Conservation (phyloP, 306 rosid species). For the Parietaria judaica region DNA sequence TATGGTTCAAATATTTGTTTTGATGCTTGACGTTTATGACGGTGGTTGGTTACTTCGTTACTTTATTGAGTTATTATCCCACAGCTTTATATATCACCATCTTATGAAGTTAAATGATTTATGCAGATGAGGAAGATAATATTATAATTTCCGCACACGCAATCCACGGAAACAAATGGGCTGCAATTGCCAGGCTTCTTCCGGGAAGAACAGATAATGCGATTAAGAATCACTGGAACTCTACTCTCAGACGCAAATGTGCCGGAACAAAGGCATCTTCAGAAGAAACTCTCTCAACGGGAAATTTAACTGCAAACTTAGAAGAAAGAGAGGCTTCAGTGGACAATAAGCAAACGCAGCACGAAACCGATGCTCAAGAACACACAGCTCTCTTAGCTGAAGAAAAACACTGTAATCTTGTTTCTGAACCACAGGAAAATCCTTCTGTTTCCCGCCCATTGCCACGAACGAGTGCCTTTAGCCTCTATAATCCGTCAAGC, state of each 20-base stretch:
- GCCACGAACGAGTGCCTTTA: slow-evolving; percentile 59
- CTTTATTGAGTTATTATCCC: no score
- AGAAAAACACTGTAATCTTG: slow-evolving; percentile 16
- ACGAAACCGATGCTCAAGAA: slow-evolving; percentile 19
- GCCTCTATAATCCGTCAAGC: slow-evolving; percentile 33
- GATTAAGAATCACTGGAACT: slow-evolving; percentile 78
- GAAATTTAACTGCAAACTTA: slow-evolving; percentile 27
- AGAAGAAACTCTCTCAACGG: slow-evolving; percentile 52
- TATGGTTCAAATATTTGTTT: no score
- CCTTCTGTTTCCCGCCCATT: slow-evolving; percentile 38
- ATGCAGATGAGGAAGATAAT: slow-evolving; percentile 63
- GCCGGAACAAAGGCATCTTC: slow-evolving; percentile 54
- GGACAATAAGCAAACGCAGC: slow-evolving; percentile 20
- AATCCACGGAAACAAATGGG: slow-evolving; percentile 79
- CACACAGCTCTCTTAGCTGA: slow-evolving; percentile 16
- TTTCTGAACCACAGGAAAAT: slow-evolving; percentile 21
- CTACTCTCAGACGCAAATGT: slow-evolving; percentile 58
- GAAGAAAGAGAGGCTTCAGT: slow-evolving; percentile 27
- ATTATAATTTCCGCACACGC: slow-evolving; percentile 58
- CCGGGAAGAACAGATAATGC: slow-evolving; percentile 79
- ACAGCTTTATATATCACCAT: neutral
- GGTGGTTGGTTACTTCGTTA: no score
- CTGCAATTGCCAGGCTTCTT: slow-evolving; percentile 68
- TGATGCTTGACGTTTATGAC: no score
- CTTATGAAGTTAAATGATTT: slow-evolving; percentile 12